Base-by-base conservation (phyloP, 441 rosid species). In the Gossypium schwendimanii region DNA sequence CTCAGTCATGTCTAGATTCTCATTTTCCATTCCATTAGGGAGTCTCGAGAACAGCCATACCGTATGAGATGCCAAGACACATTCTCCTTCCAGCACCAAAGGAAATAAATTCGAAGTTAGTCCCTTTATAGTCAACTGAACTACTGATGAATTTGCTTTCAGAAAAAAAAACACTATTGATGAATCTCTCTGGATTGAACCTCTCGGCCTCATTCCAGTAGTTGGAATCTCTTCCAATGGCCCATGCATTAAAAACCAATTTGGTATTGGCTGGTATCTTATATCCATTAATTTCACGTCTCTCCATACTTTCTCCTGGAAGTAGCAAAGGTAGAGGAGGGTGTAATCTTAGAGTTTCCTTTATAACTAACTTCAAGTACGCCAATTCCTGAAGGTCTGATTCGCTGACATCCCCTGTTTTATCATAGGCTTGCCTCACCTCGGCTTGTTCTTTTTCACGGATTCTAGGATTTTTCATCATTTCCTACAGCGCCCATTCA, bases 341-440 rank as follows among this genome's bases (percentile, higher is more conserved):
- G 67, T 81, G 83, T 3, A 83, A 47, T 44, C 88, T 79, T 7
- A 82, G 65, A 0, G 81, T 78, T 73, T 83, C 89, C 59, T 78
- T 80, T 55, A 85, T 63, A 3, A 83, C 77, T 17, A 50, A 28
- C 39, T 78, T 79, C 75, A 80, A 24, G 52, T 61, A 83, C 10
- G 62, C 10, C 31, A 80, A 63, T 28, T 76, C 74, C 1, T 58
- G 52, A 23, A 52, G 21, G 21, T 17, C 9, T 52, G 23, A 15
- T 17, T 73, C 72, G 1, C 7, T 52, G 20, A 59, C 63, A 26
- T 59, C 6, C 18, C 63, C 41, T 14, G 17, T 59, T 26, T 2
- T 14, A 59, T 26, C 33, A n/a, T 24, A 59, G 15, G n/a, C 63
- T 31, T 26, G 41, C 63, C 36, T 26, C 63, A 26, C 41, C 20